Evolutionary conservation across 306 rosid genomes (phyloP).

Genomic region (Abrus pulchellus): DNA sequence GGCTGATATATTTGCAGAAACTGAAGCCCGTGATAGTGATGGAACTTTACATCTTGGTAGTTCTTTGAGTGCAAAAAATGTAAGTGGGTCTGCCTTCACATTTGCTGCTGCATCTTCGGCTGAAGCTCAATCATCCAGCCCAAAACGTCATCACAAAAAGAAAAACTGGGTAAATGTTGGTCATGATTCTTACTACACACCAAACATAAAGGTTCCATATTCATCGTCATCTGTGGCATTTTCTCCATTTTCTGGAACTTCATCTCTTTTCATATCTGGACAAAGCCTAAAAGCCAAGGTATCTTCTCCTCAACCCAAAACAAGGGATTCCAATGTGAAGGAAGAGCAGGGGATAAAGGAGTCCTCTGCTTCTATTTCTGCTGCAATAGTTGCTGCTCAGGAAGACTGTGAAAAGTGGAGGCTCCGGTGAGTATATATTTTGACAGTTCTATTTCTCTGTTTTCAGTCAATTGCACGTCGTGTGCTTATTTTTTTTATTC

Average conservation of each 20-base stretch:
- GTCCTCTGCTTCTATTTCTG: conserved; percentile 58
- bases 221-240: conserved; percentile 67
- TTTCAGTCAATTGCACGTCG: conserved; percentile 30
- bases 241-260: conserved; percentile 63
- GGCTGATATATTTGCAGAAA: conserved; percentile 55
- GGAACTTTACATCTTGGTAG: conserved; percentile 51
- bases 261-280: conserved; percentile 61
- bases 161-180: conserved; percentile 67
- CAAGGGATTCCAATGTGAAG: conserved; percentile 51
- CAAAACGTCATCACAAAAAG: conserved; percentile 72
- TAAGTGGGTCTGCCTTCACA: conserved; percentile 68
- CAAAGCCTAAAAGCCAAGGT: conserved; percentile 58
- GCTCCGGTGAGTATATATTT: conserved; percentile 68
- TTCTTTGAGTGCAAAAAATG: conserved; percentile 63
- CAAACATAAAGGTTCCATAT: conserved; percentile 67
- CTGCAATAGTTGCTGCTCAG: conserved; percentile 66
- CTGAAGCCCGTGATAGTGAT: conserved; percentile 58
- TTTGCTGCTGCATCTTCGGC: conserved; percentile 81
- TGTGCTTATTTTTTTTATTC: conserved; percentile 26
- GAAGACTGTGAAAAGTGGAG: conserved; percentile 98
- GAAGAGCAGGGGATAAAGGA: conserved; percentile 59
- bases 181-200: conserved; percentile 61
- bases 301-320: conserved; percentile 54
- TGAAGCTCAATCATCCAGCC: conserved; percentile 63
- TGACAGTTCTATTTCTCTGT: conserved; percentile 33